Conservation (phyloP, 2,329 filamentous ascomycete species). For the Sporothrix variecibatus region DNA sequence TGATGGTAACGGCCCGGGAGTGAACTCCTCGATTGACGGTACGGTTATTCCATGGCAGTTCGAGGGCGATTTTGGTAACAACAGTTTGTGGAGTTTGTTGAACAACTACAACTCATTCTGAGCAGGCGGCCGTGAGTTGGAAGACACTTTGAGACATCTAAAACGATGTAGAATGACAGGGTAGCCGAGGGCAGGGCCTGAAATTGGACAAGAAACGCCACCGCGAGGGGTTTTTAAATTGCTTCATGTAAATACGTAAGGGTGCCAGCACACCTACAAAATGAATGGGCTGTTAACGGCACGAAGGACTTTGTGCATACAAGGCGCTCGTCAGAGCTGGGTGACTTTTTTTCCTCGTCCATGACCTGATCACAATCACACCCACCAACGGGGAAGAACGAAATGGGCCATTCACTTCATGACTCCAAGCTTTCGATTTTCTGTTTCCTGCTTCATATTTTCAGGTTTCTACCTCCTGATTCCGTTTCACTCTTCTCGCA, state of each 20-base stretch:
- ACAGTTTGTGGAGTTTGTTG: conserved; percentile 59
- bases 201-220: conserved; percentile 1
- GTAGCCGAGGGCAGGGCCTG: background rate
- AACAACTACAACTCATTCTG: conserved; percentile 48
- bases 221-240: background rate
- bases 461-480: background rate
- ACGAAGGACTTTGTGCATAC: background rate
- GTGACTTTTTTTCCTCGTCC: background rate
- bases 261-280: background rate
- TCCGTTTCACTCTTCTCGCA: background rate
- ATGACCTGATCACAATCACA: background rate
- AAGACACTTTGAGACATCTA: background rate
- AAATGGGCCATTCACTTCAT: background rate
- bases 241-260: background rate
- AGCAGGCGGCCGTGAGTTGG: background rate
- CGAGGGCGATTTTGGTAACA: conserved; percentile 56
- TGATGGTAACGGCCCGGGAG: background rate
- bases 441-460: background rate
- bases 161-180: background rate
- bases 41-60: conserved; percentile 48
- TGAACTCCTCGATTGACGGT: conserved; percentile 21
- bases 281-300: background rate
- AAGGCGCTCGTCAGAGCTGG: background rate
- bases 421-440: background rate
- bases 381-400: background rate